Conservation (phyloP, 2,329 filamentous ascomycete genomes). For the Nemania bipapillata region DNA sequence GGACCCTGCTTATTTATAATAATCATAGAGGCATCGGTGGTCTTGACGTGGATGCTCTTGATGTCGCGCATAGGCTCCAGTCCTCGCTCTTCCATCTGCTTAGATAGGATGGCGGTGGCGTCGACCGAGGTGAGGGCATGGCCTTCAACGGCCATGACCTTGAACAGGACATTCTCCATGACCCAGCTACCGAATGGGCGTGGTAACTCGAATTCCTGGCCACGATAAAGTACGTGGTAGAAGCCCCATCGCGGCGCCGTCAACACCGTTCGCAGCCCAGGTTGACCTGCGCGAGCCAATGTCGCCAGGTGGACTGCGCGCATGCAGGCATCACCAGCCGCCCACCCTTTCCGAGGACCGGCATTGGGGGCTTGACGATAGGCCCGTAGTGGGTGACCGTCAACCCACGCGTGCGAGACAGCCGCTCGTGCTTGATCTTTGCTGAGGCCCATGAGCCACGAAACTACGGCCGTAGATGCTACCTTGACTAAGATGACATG, state of each 20-base stretch:
- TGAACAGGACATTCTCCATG: slow-evolving; percentile 45
- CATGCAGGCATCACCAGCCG: slow-evolving; percentile 55
- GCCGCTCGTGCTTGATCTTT: slow-evolving; percentile 51
- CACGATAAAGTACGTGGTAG: slow-evolving; percentile 41
- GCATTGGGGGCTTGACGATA: slow-evolving; percentile 53
- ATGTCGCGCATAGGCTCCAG: slow-evolving; percentile 33
- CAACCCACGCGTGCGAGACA: slow-evolving; percentile 55
- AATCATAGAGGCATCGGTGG: slow-evolving; percentile 37
- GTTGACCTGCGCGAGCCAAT: slow-evolving; percentile 43
- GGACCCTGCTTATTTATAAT: slow-evolving; percentile 43
- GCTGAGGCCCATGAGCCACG: slow-evolving; percentile 53
- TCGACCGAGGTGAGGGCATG: slow-evolving; percentile 38
- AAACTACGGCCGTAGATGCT: slow-evolving; percentile 54
- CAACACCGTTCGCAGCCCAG: slow-evolving; percentile 46
- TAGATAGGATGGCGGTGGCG: slow-evolving; percentile 29
- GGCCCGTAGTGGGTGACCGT: slow-evolving; percentile 52
- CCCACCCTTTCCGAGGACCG: slow-evolving; percentile 56
- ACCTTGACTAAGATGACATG: slow-evolving; percentile 57
- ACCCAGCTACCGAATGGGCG: slow-evolving; percentile 41
- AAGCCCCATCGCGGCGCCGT: slow-evolving; percentile 53
- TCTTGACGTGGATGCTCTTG: slow-evolving; percentile 35
- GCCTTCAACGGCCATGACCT: slow-evolving; percentile 39
- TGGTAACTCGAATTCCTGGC: slow-evolving; percentile 40
- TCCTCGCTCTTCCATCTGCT: slow-evolving; percentile 31
- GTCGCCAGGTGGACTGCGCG: slow-evolving; percentile 54